Evolutionary conservation across 1,284 basidiomycete species (phyloP), one percentile per base, ranked within the genome.

Genomic region (Boletus hoseneyae): DNA sequence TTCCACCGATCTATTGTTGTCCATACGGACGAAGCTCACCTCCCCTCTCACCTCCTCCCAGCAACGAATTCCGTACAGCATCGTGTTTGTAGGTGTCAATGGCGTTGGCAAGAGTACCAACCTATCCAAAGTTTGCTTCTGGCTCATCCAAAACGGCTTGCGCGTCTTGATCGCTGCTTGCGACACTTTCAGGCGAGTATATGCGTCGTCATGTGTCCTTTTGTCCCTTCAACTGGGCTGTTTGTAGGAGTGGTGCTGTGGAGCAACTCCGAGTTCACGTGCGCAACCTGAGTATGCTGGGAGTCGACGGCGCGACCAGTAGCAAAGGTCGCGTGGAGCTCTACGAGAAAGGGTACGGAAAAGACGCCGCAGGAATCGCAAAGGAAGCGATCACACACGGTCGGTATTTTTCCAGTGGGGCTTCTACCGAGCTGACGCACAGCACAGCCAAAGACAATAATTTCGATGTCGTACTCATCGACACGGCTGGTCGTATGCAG

Each of bases 31-130:
- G 11, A 92, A 90, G 59, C 69, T 87, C 6, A 79, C 82, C 0
- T 83, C 86, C 0, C 82, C 87, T 3, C 66, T 87, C 33, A 70
- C 83, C 1, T 84, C 86, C 1, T 81, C 81, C 25, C 85, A 87
- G 60, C 84, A 84, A 61, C 83, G 90, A 13, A 75, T 85, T 57
- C 95, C 94, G 0, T 99, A 98, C 70, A 85, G 86, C 55, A 90
- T 99, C 62, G 88, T 93, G 0, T 99, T 99, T 66, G 95, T 99
- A 38, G 97, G 97, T n/a, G 97, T 99, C 45, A 99, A 99, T 65
- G 97, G 97, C 19, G 97, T 99, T 18, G 97, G 97, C 45, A 99
- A 99, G 74, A 97, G 93, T 59, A 99, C 97, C 5, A 99, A 98
- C 68, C 73, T 99, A 25, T 93, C 90, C 46, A 99, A 99, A 73